Percentiles rank a stretch among this genome's conserved stretches.
Conservation (phyloP, 2,329 filamentous ascomycete genomes). For the Ascochyta lentis region DNA sequence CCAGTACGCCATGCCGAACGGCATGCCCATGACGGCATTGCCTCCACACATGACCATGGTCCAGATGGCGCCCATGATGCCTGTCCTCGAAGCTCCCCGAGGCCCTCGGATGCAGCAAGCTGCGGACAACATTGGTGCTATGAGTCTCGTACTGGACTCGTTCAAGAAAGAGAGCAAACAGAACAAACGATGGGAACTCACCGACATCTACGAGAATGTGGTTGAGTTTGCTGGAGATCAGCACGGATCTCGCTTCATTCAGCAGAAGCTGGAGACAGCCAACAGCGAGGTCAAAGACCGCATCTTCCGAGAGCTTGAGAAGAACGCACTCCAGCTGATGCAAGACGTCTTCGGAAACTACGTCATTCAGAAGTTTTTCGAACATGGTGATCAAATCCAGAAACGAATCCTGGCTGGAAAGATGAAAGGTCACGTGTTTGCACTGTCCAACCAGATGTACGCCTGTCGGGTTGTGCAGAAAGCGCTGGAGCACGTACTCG, state of each 20-base stretch:
- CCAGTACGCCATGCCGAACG: constrained; percentile 47
- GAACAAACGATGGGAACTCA: constrained; percentile 79
- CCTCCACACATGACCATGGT: constrained; percentile 45
- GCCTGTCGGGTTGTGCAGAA: constrained; percentile 96
- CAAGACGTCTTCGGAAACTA: constrained; percentile 98
- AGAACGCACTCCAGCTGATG: constrained; percentile 87
- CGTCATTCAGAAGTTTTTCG: constrained; percentile 96
- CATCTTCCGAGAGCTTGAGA: constrained; percentile 85
- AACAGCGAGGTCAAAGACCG: constrained; percentile 96
- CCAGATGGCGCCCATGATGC: constrained; percentile 45
- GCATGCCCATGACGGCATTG: constrained; percentile 43
- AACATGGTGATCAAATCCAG: constrained; percentile 91
- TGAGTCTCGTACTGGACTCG: constrained; percentile 78
- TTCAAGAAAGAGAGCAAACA: constrained; percentile 78
- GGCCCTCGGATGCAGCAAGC: constrained; percentile 61
- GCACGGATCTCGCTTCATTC: constrained; percentile 93
- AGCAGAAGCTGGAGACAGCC: constrained; percentile 87
- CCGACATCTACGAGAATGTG: constrained; percentile 85
- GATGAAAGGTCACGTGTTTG: constrained; percentile 85
- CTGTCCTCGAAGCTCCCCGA: constrained; percentile 50
- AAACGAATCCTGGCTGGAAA: constrained; percentile 84
- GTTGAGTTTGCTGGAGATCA: constrained; percentile 97
- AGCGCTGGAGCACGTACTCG: constrained; percentile 86
- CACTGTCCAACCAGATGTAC: constrained; percentile 86
- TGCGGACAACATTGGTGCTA: constrained; percentile 60